Percentiles rank a stretch among this genome's conserved stretches.
Evolutionary conservation across 192 early-diverging fungal genomes (phyloP).

Genomic region (Podila verticillata): DNA sequence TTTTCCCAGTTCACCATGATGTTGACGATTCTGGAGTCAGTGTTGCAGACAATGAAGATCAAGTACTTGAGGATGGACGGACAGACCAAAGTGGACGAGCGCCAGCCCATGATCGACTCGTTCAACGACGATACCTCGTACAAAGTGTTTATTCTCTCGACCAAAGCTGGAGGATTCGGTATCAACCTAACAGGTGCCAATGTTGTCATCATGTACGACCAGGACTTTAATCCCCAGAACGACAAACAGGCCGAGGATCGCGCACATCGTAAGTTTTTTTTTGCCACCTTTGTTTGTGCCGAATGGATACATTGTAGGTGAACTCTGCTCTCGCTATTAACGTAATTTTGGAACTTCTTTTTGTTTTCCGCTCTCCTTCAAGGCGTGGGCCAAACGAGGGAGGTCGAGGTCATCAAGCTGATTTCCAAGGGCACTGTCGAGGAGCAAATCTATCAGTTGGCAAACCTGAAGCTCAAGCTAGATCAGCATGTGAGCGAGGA

Average conservation of each 20-base stretch:
- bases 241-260: slow-evolving; percentile 89
- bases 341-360: not conserved
- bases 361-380: not conserved
- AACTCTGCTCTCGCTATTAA: not conserved
- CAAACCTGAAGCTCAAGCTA: slow-evolving; percentile 69
- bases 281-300: not conserved
- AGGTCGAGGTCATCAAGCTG: slow-evolving; percentile 80
- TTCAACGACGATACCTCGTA: slow-evolving; percentile 68
- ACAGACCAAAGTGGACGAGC: slow-evolving; percentile 69
- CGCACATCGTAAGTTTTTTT: slow-evolving; percentile 70
- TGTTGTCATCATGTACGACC: slow-evolving; percentile 78
- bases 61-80: slow-evolving; percentile 75
- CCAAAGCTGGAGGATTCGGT: slow-evolving; percentile 85
- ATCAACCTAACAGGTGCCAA: slow-evolving; percentile 84
- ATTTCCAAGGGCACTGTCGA: slow-evolving; percentile 76
- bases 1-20: slow-evolving; percentile 88
- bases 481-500: slow-evolving; percentile 57
- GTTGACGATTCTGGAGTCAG: slow-evolving; percentile 81
- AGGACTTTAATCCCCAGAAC: slow-evolving; percentile 92
- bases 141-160: slow-evolving; percentile 78
- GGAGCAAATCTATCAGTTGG: slow-evolving; percentile 68
- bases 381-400: slow-evolving; percentile 85
- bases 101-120: slow-evolving; percentile 81
- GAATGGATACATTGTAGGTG: not conserved
- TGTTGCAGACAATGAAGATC: slow-evolving; percentile 60